A percentile compares a stretch with the other conserved stretches of the same genome.
Evolutionary conservation across 2,329 filamentous ascomycete genomes (phyloP).

Genomic region (Botrytis elliptica): DNA sequence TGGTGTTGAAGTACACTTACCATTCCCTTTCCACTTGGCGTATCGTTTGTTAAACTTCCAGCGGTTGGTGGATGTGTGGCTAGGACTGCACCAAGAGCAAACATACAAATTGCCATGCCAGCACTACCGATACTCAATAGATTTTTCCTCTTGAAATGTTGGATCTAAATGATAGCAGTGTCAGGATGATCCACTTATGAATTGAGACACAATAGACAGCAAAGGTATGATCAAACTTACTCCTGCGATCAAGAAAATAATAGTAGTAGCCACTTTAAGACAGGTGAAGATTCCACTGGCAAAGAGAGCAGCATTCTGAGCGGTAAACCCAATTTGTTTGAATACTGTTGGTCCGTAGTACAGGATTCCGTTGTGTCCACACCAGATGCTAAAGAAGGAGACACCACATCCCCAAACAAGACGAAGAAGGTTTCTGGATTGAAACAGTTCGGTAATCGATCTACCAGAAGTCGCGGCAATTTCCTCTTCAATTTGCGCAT

Average conservation of each 20-base stretch:
- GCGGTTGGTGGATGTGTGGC: conserved; percentile 12
- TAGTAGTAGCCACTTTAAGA: conserved; percentile 23
- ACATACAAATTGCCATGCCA: conserved; percentile 16
- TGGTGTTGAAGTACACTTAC: not conserved
- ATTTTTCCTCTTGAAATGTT: conserved; percentile 10
- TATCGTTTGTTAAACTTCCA: conserved; percentile 1
- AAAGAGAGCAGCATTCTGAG: conserved; percentile 26
- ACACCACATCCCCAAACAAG: conserved; percentile 17
- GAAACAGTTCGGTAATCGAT: conserved; percentile 47
- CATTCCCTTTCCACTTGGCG: conserved; percentile 17
- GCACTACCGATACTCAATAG: conserved; percentile 13
- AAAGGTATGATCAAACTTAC: not conserved
- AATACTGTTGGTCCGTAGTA: conserved; percentile 20
- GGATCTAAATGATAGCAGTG: not conserved
- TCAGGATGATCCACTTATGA: not conserved
- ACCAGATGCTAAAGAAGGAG: conserved; percentile 18
- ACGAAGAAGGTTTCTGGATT: conserved; percentile 36
- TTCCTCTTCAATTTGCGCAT: conserved; percentile 50
- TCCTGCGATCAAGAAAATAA: conserved; percentile 19
- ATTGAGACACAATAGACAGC: not conserved
- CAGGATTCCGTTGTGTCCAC: conserved; percentile 15
- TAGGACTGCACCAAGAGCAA: conserved; percentile 13
- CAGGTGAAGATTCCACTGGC: conserved; percentile 25
- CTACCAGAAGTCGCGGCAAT: conserved; percentile 46
- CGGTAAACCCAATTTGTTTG: conserved; percentile 24